Evolutionary conservation across 1,284 basidiomycete species (phyloP).

Genomic region (Boletellus sp.): DNA sequence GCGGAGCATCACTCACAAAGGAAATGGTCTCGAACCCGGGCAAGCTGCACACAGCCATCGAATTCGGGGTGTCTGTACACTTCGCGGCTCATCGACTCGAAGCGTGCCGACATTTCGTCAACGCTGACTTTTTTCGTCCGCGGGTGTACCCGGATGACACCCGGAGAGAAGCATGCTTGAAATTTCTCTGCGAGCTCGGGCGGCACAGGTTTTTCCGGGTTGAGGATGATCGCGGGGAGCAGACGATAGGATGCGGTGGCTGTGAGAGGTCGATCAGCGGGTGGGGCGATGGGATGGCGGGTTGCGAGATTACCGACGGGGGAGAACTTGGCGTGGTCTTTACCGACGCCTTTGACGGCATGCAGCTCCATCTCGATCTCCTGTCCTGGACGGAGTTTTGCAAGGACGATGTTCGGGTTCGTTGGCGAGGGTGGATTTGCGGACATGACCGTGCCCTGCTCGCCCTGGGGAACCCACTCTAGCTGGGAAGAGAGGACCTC

Average conservation of each 20-base stretch:
- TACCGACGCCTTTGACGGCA: constrained; percentile 92
- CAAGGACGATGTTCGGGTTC: constrained; percentile 84
- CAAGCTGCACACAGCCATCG: constrained; percentile 78
- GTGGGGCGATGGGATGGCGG: not conserved
- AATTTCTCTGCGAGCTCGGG: constrained; percentile 74
- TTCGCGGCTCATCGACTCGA: constrained; percentile 91
- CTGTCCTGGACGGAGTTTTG: constrained; percentile 92
- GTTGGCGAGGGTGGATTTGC: constrained; percentile 63
- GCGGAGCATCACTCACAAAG: constrained; percentile 60
- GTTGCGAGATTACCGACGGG: constrained; percentile 75
- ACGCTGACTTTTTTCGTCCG: constrained; percentile 55
- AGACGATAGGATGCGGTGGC: constrained; percentile 95
- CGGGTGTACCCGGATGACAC: constrained; percentile 77
- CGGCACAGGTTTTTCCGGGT: constrained; percentile 55
- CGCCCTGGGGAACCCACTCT: constrained; percentile 83
- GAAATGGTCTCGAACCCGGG: constrained; percentile 90
- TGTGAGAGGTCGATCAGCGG: constrained; percentile 27
- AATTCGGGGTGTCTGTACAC: constrained; percentile 93
- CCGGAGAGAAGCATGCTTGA: constrained; percentile 82
- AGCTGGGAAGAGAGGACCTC: constrained; percentile 80
- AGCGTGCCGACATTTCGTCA: constrained; percentile 65
- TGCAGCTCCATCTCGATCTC: constrained; percentile 84
- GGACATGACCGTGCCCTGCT: constrained; percentile 61
- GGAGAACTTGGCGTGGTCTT: constrained; percentile 95
- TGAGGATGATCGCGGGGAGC: constrained; percentile 83